Conservation (phyloP, 495 filamentous ascomycete genomes). For the Xylaria telfairii region DNA sequence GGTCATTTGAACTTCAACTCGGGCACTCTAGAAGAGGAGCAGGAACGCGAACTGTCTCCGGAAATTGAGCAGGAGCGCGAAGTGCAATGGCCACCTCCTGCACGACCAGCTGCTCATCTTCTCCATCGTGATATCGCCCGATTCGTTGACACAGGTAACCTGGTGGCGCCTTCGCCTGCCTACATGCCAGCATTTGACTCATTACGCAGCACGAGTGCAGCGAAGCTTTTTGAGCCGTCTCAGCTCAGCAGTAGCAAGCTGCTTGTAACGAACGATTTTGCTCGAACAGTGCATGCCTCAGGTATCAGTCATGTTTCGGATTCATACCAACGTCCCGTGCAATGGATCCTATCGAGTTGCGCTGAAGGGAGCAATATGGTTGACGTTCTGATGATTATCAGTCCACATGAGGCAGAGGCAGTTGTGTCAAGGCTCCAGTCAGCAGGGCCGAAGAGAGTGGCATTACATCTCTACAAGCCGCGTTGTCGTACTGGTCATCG, state of each 20-base stretch:
- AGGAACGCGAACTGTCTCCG: slow-evolving; percentile 70
- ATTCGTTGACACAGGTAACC: slow-evolving; percentile 44
- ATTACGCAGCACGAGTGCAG: slow-evolving; percentile 50
- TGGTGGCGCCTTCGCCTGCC: slow-evolving; percentile 33
- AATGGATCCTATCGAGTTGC: slow-evolving; percentile 61
- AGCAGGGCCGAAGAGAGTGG: slow-evolving; percentile 37
- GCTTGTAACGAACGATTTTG: slow-evolving; percentile 62
- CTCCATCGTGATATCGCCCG: slow-evolving; percentile 53
- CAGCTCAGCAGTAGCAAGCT: slow-evolving; percentile 53
- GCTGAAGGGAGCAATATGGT: slow-evolving; percentile 21
- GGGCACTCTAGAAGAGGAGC: slow-evolving; percentile 67
- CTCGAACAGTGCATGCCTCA: slow-evolving; percentile 47
- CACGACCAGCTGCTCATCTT: slow-evolving; percentile 45
- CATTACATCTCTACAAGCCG: slow-evolving; percentile 65
- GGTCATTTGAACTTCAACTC: slow-evolving; percentile 37
- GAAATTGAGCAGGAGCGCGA: slow-evolving; percentile 70
- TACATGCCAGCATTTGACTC: slow-evolving; percentile 57
- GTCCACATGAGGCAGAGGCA: slow-evolving; percentile 65
- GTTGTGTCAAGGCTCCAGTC: slow-evolving; percentile 50
- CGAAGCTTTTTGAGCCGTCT: slow-evolving; percentile 34
- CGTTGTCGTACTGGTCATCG: slow-evolving; percentile 51
- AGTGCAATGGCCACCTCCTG: slow-evolving; percentile 52
- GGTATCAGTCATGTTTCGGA: slow-evolving; percentile 43
- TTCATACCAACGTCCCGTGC: slow-evolving; percentile 60
- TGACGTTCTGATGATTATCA: slow-evolving; percentile 60